Evolutionary conservation across 2,329 filamentous ascomycete genomes (phyloP), one percentile per base, ranked within the genome.

Genomic region (Cytospora paraplurivora): DNA sequence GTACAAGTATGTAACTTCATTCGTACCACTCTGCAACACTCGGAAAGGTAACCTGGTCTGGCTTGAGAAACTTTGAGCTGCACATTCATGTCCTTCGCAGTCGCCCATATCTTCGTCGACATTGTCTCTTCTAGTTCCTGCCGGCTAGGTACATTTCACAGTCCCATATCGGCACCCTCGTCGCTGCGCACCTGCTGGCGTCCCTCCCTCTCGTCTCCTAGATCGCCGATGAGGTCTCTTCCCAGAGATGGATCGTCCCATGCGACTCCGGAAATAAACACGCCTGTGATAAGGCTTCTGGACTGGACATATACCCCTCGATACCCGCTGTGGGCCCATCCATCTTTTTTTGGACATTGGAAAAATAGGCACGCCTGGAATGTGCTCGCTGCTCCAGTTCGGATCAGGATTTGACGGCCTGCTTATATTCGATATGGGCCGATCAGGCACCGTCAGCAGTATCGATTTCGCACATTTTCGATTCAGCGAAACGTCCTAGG

Each of bases 251-350:
- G 44, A 47, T 21, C n/a, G 44, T 21, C 44, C 35, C 32, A 35
- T 54, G 17, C 52, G 35, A 34, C 15, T 35, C 33, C 33, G 35
- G 35, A 32, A 33, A 54, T 54, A 33, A 10, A n/a, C 11, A 54
- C 15, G 35, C 32, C 15, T 54, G 19, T 37, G 32, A 54, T 34
- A 27, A 37, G 44, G n/a, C 44, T 17, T 37, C 33, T 7, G 52
- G 41, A 47, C n/a, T 47, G 44, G 38, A 44, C 38, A n/a, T 7
- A 47, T 19, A 21, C 44, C 21, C n/a, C 44, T n/a, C n/a, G 53
- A 38, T 19, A 56, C 27, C 53, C 15, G 35, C 8, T 21, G 53
- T 56, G 53, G 53, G 32, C 13, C 53, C 53, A 56, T 27, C 27
- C 27, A 4, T 27, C 27, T 27, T 27, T 27, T 27, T 27, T 27